Evolutionary conservation across 257 asterid genomes (phyloP).

Genomic region (Solanum medicagineum): DNA sequence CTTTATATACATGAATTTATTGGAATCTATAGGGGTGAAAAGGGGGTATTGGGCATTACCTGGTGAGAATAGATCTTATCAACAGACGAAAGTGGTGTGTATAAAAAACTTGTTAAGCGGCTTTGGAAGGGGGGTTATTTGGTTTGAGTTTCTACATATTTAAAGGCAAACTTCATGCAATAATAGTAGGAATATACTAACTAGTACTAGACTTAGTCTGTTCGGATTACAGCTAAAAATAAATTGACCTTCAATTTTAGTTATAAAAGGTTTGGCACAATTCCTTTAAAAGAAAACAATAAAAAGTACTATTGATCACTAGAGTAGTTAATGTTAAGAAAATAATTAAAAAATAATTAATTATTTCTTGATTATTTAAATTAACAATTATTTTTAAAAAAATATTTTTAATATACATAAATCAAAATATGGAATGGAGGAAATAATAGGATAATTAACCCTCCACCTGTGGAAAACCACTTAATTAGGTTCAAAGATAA

Average conservation of each 20-base stretch:
- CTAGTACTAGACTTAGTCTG: not conserved
- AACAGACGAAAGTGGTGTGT: not conserved
- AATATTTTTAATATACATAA: no score
- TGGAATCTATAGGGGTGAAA: not conserved
- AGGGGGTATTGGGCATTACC: not conserved
- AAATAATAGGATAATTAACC: not conserved
- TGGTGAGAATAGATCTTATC: not conserved
- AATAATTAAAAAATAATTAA: no score
- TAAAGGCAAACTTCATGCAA: not conserved
- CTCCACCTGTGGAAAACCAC: not conserved
- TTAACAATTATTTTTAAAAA: no score
- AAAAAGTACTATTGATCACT: no score
- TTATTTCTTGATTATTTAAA: no score
- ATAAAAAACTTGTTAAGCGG: not conserved
- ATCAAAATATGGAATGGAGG: no score
- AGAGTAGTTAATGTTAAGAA: no score
- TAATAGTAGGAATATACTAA: not conserved
- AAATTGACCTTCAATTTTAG: not conserved
- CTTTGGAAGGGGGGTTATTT: not conserved
- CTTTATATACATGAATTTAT: not conserved
- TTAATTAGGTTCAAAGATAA: not conserved
- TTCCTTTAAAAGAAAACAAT: no score
- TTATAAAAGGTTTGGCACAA: no score
- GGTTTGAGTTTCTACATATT: not conserved
- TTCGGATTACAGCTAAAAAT: not conserved